Evolutionary conservation across 2,329 filamentous ascomycete species (phyloP).

Genomic region (Claviceps digitariae): DNA sequence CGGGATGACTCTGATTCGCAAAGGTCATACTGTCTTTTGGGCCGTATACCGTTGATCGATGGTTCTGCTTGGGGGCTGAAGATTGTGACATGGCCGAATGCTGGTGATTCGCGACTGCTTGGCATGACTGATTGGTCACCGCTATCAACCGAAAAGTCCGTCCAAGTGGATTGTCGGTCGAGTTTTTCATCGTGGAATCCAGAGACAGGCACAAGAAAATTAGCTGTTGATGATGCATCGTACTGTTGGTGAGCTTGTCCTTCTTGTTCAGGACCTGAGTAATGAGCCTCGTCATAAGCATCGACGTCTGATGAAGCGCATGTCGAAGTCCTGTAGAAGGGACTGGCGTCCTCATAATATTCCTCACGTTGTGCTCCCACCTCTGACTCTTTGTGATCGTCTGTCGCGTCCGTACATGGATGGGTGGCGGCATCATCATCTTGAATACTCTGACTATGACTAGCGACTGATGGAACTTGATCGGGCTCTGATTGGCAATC

Average conservation of each 20-base stretch:
- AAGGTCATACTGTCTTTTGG: conserved; percentile 6
- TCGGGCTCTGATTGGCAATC: conserved; percentile 26
- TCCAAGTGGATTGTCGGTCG: conserved; percentile 47
- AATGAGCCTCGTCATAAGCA: conserved; percentile 15
- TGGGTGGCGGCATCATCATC: conserved; percentile 22
- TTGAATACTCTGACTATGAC: conserved; percentile 10
- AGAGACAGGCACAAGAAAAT: conserved; percentile 32
- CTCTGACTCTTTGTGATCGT: conserved; percentile 16
- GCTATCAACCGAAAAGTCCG: conserved; percentile 44
- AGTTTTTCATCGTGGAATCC: conserved; percentile 30
- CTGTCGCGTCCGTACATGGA: conserved; percentile 22
- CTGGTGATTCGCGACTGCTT: conserved; percentile 13
- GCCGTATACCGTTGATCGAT: background rate
- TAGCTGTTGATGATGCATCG: conserved; percentile 26
- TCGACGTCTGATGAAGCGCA: conserved; percentile 26
- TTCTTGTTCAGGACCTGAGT: conserved; percentile 14
- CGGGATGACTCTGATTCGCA: conserved; percentile 14
- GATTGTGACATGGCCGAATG: conserved; percentile 20
- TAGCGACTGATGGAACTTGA: conserved; percentile 11
- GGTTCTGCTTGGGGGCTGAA: conserved; percentile 13
- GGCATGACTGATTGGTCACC: conserved; percentile 24
- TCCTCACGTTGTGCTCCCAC: conserved; percentile 16
- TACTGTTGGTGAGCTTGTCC: conserved; percentile 6
- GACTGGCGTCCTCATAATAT: conserved; percentile 15
- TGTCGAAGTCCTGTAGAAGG: conserved; percentile 24